These are phyloP conservation scores for Tilletia setariae DNA, from an alignment of 1,284 basidiomycete species.

Conservation along the genomic window DNA sequence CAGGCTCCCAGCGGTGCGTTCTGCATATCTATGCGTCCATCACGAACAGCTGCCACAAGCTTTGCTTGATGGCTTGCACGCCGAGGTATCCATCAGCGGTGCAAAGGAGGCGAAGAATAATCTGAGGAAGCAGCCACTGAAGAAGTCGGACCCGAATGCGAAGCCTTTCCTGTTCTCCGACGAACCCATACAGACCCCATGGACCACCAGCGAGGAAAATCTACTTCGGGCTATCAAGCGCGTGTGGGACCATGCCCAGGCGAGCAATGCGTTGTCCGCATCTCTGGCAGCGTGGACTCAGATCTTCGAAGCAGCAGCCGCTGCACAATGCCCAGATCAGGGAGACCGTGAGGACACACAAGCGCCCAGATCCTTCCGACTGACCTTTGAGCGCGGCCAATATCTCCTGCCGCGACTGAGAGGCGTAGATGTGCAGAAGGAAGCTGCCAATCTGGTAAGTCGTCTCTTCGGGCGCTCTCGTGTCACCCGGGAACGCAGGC, in stretches of 20 bases:
- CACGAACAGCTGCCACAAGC: not conserved
- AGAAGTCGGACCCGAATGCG: not conserved
- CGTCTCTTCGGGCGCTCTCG: not conserved
- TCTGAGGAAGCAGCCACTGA: not conserved
- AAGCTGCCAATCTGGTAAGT: not conserved
- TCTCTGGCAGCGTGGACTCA: not conserved
- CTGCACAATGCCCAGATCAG: not conserved
- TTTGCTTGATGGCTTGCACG: not conserved
- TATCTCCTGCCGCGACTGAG: not conserved
- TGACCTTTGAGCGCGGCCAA: not conserved
- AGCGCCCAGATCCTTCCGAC: not conserved
- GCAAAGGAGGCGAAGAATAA: not conserved
- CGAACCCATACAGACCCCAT: not conserved
- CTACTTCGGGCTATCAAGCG: not conserved
- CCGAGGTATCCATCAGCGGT: not conserved
- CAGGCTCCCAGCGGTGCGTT: not conserved
- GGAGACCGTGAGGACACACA: not conserved
- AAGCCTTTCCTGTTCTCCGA: not conserved
- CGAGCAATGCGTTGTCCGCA: not conserved
- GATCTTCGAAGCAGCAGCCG: not conserved
- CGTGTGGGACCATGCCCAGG: not conserved
- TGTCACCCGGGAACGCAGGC: not conserved
- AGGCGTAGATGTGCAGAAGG: not conserved
- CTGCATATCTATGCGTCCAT: not conserved
- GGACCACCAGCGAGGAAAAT: not conserved